Conservation (phyloP, 2,329 filamentous ascomycete species). For the Neophaeococcomyces aloes region DNA sequence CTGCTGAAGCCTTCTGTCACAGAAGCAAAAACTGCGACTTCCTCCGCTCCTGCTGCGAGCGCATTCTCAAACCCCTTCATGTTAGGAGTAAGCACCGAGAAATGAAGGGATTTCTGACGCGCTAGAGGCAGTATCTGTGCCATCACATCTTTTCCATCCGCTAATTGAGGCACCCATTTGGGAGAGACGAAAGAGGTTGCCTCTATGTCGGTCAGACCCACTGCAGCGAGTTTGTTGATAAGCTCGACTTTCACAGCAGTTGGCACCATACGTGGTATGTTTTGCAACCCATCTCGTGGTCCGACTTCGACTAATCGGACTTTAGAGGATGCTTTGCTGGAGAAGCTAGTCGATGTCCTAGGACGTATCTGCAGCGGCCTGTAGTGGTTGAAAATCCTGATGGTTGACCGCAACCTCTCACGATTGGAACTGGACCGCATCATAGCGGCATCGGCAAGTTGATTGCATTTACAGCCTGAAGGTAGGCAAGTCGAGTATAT, state of each 20-base stretch:
- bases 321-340: no score
- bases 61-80: conserved; percentile 47
- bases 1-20: conserved; percentile 35
- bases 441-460: no score
- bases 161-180: conserved; percentile 73
- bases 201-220: conserved; percentile 65
- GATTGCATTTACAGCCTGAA: no score
- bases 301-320: conserved; percentile 64
- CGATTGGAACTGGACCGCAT: no score
- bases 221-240: conserved; percentile 56
- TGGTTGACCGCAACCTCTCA: no score
- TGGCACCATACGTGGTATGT: conserved; percentile 63
- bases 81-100: conserved; percentile 34
- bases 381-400: background rate
- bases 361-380: no score
- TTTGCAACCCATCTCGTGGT: conserved; percentile 77
- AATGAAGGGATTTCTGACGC: conserved; percentile 11
- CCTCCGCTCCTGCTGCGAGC: conserved; percentile 28
- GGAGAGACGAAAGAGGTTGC: conserved; percentile 73
- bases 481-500: no score
- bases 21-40: conserved; percentile 34
- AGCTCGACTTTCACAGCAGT: conserved; percentile 66
- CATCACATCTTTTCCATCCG: conserved; percentile 24
- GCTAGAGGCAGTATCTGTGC: no score
- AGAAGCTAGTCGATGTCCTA: background rate